Base-by-base conservation (phyloP, 2,329 filamentous ascomycete genomes). In the Catunica adiposa region DNA sequence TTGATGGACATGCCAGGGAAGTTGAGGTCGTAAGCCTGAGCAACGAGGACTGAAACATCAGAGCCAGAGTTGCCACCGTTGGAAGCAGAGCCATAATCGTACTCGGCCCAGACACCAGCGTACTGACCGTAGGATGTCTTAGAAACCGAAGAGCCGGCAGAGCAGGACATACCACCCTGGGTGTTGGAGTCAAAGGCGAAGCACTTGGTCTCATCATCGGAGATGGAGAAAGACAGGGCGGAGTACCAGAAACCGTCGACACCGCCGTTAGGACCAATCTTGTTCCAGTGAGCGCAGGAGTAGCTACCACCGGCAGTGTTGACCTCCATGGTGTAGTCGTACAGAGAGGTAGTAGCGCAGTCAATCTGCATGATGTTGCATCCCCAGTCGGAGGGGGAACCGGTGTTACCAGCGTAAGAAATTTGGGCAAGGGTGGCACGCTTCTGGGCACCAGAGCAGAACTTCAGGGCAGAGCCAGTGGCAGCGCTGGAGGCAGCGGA, bases 321-420 rank as follows among this genome's bases (percentile, higher is more conserved):
- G 63, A 75, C 72, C 60, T 65, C 65, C 59, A 67, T 59, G 20
- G 66, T 65, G 68, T 76, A 74, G 54, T 71, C 59, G 68, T 76
- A 77, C 59, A 68, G 54, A 58, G 62, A 51, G 59, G 65, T 65
- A 51, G 69, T 62, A 51, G 60, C 59, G 57, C 61, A 62, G 60
- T 66, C 61, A 58, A 77, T 63, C 31, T 68, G 59, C 71, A 73
- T 71, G 52, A 76, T 65, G 71, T 78, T 78, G 72, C 73, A 75
- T 62, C 73, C 74, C 64, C 70, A 77, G 58, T 66, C n/a, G 55
- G 59, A 62, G 7, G 58, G 1, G 52, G 63, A 62, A 57, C 75
- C 75, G 14, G 64, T 64, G 68, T 78, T 77, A 61, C 75, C 75
- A 3, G 61, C 62, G 65, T 73, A 72, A 56, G 66, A 65, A 60